Evolutionary conservation across 345 rosid genomes (phyloP).

Genomic region (Acer negundo): DNA sequence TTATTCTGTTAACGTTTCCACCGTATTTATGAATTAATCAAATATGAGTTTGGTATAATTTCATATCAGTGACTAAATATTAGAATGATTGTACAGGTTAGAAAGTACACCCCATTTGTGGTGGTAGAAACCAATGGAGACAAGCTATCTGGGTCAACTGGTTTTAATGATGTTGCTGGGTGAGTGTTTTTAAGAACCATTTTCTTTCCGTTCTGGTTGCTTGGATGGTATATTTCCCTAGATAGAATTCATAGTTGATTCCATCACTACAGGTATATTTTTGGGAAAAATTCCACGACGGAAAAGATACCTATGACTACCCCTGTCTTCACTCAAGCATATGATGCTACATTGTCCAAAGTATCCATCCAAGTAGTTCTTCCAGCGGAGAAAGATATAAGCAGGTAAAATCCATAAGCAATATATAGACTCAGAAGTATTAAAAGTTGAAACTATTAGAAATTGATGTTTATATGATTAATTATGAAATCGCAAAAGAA

Average conservation of each 20-base stretch:
- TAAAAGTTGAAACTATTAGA: background rate
- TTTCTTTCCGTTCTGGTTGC: background rate
- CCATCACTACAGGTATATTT: slow-evolving; percentile 56
- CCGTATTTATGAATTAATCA: background rate
- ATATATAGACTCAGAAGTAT: background rate
- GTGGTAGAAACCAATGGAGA: slow-evolving; percentile 86
- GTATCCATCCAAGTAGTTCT: slow-evolving; percentile 85
- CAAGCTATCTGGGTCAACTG: slow-evolving; percentile 67
- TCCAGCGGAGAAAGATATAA: slow-evolving; percentile 65
- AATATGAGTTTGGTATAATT: background rate
- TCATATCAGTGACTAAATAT: background rate
- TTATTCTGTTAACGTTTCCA: background rate
- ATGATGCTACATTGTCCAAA: slow-evolving; percentile 45
- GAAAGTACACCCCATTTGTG: slow-evolving; percentile 60
- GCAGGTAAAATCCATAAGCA: slow-evolving; percentile 43
- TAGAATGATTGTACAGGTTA: slow-evolving; percentile 46
- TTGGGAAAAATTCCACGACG: slow-evolving; percentile 60
- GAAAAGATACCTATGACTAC: slow-evolving; percentile 81
- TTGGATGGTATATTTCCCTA: background rate
- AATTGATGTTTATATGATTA: background rate
- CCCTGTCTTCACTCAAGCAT: slow-evolving; percentile 75
- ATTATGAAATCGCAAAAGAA: background rate
- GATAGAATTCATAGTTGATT: slow-evolving; percentile 14
- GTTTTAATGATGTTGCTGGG: slow-evolving; percentile 82
- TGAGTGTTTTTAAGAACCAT: slow-evolving; percentile 28